phyloP scores from a whole-genome alignment of 345 rosid genomes.

The Salix purpurea region DNA sequence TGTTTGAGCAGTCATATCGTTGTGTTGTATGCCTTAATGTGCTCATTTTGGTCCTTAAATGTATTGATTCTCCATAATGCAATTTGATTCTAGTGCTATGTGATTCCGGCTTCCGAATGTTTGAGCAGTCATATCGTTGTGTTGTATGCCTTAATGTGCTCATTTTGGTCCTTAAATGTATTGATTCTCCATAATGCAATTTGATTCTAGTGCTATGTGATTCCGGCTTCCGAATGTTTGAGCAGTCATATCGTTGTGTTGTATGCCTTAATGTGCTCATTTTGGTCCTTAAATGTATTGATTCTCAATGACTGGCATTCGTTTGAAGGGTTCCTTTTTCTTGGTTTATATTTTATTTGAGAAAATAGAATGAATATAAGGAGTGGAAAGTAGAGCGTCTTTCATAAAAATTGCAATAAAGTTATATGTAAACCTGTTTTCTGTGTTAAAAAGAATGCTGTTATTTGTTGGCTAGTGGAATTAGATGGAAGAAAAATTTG shows the following conservation, averaged over 20 bases:
- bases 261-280: conserved; percentile 1
- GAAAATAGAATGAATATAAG: background rate
- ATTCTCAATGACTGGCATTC: background rate
- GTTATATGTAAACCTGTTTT: too few relatives aligned
- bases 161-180: background rate
- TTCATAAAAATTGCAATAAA: background rate
- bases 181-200: background rate
- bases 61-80: background rate
- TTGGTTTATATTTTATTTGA: background rate
- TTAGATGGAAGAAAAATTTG: background rate
- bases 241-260: background rate
- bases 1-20: background rate
- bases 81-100: background rate
- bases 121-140: background rate
- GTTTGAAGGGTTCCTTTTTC: background rate
- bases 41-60: conserved; percentile 1
- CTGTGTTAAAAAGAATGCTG: background rate
- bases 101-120: background rate
- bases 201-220: background rate
- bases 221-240: background rate
- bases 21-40: background rate
- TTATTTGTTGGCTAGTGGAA: background rate
- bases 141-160: background rate
- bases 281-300: background rate
- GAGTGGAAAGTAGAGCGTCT: background rate